Conservation (phyloP, 225 moss, liverwort and hornwort species). For the Physcomitrium patens region DNA sequence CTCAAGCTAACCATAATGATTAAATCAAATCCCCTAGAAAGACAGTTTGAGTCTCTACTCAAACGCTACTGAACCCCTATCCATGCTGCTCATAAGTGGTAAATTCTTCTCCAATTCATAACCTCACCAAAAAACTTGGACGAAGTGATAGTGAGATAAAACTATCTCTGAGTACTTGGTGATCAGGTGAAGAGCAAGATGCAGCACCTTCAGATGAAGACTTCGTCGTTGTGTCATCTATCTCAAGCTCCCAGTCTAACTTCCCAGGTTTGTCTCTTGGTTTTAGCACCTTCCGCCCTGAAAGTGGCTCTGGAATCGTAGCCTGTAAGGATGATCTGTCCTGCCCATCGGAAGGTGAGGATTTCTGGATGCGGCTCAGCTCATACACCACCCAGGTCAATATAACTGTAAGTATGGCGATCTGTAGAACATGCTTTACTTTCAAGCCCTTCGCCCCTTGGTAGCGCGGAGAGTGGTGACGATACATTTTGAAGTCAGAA, state of each 20-base stretch:
- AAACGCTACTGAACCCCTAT: not conserved
- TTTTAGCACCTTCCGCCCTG: slow-evolving; percentile 39
- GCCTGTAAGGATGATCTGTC: slow-evolving; percentile 17
- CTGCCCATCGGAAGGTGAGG: slow-evolving; percentile 2
- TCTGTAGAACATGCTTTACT: slow-evolving; percentile 54
- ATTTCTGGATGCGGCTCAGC: slow-evolving; percentile 32
- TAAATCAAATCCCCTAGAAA: not conserved
- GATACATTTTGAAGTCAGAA: slow-evolving; percentile 32
- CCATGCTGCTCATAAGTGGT: not conserved
- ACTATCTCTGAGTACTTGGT: not conserved
- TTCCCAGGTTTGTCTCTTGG: slow-evolving; percentile 17
- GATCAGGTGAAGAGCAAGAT: not conserved
- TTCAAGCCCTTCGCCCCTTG: slow-evolving; percentile 43
- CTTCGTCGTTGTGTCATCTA: not conserved
- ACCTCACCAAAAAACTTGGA: not conserved
- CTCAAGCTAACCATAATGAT: not conserved
- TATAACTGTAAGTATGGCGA: slow-evolving; percentile 33
- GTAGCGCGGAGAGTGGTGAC: slow-evolving; percentile 40
- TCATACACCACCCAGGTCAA: slow-evolving; percentile 52
- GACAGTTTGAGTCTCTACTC: not conserved
- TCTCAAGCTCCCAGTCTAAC: slow-evolving; percentile 19
- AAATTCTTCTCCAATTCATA: slow-evolving; percentile 14
- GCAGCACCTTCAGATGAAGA: slow-evolving; percentile 32
- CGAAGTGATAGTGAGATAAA: slow-evolving; percentile 4
- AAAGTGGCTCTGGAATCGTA: slow-evolving; percentile 3